Conservation (phyloP, 1,284 basidiomycete genomes). For the Xanthoconium separans region DNA sequence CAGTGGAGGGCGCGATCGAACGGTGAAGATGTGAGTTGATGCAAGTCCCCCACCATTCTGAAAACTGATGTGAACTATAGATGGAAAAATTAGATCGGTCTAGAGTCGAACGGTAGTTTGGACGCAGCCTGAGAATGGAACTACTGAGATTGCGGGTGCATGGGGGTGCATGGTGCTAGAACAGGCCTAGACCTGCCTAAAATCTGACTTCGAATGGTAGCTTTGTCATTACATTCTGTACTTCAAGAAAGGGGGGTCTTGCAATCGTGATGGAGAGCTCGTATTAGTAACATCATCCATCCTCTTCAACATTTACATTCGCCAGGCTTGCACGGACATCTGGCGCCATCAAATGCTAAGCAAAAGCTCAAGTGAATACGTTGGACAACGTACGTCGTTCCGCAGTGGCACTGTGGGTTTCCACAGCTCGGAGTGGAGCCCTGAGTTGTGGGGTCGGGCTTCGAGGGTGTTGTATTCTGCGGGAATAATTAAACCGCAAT, state of each 20-base stretch:
- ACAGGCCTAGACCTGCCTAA: background rate
- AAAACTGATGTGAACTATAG: constrained; percentile 16
- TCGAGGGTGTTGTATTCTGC: constrained; percentile 9
- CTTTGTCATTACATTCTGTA: background rate
- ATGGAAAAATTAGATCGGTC: constrained; percentile 30
- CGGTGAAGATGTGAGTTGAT: constrained; percentile 62
- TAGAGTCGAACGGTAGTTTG: background rate
- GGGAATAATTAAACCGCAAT: background rate
- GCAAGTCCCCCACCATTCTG: background rate
- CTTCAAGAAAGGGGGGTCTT: background rate
- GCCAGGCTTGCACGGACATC: constrained; percentile 19
- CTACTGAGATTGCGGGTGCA: background rate
- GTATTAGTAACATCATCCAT: background rate
- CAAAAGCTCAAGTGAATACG: too few species aligned
- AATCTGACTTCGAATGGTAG: background rate
- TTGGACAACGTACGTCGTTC: constrained; percentile 12
- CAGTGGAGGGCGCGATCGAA: constrained; percentile 82
- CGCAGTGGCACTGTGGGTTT: constrained; percentile 20
- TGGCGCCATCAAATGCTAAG: background rate
- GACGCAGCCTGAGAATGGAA: background rate
- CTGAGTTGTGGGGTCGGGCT: constrained; percentile 5
- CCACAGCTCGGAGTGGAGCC: constrained; percentile 16
- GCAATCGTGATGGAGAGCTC: background rate
- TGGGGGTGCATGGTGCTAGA: background rate
- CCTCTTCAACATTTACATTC: constrained; percentile 19